A percentile compares a stretch with the other conserved stretches of the same genome.
Conservation (phyloP, 441 rosid genomes). For the Codiaeum variegatum region DNA sequence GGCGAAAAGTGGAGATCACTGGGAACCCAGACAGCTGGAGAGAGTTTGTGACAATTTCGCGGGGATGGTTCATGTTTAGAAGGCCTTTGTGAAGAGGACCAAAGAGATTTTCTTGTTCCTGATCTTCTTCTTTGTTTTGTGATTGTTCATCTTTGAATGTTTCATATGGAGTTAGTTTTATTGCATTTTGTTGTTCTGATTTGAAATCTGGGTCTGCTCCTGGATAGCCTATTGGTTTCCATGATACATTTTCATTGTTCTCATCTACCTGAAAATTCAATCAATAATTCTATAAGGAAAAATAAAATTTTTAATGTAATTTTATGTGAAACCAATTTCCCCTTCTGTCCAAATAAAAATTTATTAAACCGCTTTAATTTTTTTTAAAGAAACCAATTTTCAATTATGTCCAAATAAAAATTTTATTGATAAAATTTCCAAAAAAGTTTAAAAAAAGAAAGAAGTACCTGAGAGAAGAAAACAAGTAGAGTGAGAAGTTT, state of each 20-base stretch:
- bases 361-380: too few species aligned
- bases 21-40: conserved; percentile 44
- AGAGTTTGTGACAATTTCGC: conserved; percentile 32
- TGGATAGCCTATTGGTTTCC: conserved; percentile 70
- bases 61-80: conserved; percentile 42
- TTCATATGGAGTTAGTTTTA: neutral
- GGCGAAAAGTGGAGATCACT: conserved; percentile 23
- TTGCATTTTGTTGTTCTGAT: conserved; percentile 7
- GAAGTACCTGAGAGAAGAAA: conserved; percentile 68
- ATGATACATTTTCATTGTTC: conserved; percentile 46
- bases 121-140: conserved; percentile 6
- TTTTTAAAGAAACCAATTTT: too few species aligned
- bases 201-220: conserved; percentile 56
- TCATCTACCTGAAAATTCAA: conserved; percentile 47
- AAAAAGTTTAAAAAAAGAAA: neutral
- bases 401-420: too few species aligned
- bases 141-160: neutral
- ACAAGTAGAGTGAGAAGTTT: conserved; percentile 53
- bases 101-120: conserved; percentile 24
- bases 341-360: too few species aligned
- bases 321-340: too few species aligned
- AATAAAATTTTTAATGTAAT: too few species aligned
- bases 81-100: conserved; percentile 64
- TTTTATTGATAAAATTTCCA: too few species aligned
- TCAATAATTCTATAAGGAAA: too few species aligned